Evolutionary conservation across 805 yeast genomes (phyloP).

Genomic region (Priceomyces melissophilus): DNA sequence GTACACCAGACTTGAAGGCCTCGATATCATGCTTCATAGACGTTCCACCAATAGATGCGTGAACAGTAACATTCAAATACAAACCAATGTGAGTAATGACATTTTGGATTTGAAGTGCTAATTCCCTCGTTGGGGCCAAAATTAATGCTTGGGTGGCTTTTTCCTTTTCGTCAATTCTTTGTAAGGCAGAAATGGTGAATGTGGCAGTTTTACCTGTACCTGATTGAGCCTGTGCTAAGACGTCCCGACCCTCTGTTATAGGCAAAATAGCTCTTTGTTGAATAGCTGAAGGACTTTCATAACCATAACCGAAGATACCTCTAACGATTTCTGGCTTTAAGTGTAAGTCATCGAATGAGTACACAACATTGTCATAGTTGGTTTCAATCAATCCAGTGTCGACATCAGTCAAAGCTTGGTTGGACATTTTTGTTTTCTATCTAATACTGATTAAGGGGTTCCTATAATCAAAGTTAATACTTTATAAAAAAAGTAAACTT

Average conservation of each 20-base stretch:
- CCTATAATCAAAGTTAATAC: too few relatives aligned
- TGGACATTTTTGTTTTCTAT: slow-evolving; percentile 31
- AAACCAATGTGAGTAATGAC: slow-evolving; percentile 88
- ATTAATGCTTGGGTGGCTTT: slow-evolving; percentile 88
- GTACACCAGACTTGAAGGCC: slow-evolving; percentile 81
- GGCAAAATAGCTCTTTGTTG: slow-evolving; percentile 79
- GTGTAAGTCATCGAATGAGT: slow-evolving; percentile 71
- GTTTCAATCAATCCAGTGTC: slow-evolving; percentile 84
- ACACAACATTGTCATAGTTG: slow-evolving; percentile 88
- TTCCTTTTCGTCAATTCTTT: slow-evolving; percentile 67
- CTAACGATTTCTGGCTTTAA: slow-evolving; percentile 70
- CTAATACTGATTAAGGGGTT: too few relatives aligned
- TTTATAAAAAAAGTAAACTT: too few relatives aligned
- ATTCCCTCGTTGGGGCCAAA: slow-evolving; percentile 95
- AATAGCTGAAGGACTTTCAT: slow-evolving; percentile 78
- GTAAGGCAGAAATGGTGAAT: slow-evolving; percentile 69
- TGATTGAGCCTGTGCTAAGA: slow-evolving; percentile 81
- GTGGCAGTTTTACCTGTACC: slow-evolving; percentile 94
- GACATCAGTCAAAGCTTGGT: slow-evolving; percentile 75
- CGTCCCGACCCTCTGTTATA: slow-evolving; percentile 70
- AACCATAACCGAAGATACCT: slow-evolving; percentile 80
- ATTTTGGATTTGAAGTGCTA: slow-evolving; percentile 93
- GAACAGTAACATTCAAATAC: slow-evolving; percentile 86
- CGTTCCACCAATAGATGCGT: slow-evolving; percentile 98
- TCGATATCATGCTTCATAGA: slow-evolving; percentile 82